Evolutionary conservation across 2,329 filamentous ascomycete species (phyloP), one percentile per base, ranked within the genome.

Genomic region (Grosmannia serpens): DNA sequence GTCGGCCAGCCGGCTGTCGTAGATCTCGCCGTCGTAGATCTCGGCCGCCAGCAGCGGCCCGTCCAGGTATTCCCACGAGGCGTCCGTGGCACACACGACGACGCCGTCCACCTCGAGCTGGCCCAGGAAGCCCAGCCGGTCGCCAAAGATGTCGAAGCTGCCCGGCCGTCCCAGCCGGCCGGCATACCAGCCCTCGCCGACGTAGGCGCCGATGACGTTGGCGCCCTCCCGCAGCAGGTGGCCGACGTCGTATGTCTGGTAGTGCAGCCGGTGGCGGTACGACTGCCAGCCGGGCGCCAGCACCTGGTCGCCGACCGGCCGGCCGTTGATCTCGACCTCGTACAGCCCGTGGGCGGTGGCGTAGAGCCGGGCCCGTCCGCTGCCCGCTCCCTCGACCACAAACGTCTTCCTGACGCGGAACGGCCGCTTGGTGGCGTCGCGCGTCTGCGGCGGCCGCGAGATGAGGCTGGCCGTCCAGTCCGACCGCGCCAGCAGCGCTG

Each of bases 1-100:
- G 24, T 60, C 56, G 67, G 66, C 67, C 7, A 67, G 63, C 4
- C 68, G 66, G 0, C 70, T 67, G 63, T 82, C 76, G 58, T 77
- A 82, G 0, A 70, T 63, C 58, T 83, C 79, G 20, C 80, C 80
- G 61, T 82, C 71, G 59, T 81, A 82, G 3, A 82, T 71, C 29
- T 79, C 76, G 1, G 71, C 70, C 0, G 62, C 62, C 1, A 70
- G 58, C 0, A 75, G 67, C 3, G 0, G 73, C 66, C 0, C 73
- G 69, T 6, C 62, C 63, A 3, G 58, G 63, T 1, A 66, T 68
- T 29, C 27, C 63, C 60, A 64, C 26, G 53, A 27, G 17, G 15
- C 3, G 41, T 62, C 60, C 1, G 57, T 58, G n/a, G 29, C 41
- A 13, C 38, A 54, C 20, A 54, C 26, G 4, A 49, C 20, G 22